Evolutionary conservation across 140 eudicot genomes (phyloP).

Genomic region (Artemisia princeps): DNA sequence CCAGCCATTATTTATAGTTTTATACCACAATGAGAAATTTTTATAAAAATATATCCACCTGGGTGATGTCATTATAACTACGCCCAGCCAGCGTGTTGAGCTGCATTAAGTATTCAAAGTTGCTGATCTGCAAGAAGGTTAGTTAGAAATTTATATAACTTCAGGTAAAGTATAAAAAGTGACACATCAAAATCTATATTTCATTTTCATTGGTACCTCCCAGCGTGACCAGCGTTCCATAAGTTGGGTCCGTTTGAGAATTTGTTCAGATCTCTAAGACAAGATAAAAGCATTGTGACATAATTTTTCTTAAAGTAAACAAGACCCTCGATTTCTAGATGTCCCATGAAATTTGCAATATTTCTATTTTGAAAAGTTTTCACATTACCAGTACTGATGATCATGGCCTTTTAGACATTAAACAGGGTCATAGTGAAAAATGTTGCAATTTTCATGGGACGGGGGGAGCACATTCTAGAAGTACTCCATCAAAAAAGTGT

Average conservation of each 20-base stretch:
- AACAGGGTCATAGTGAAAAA: background rate
- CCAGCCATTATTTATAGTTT: background rate
- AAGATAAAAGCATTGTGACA: slow-evolving; percentile 18
- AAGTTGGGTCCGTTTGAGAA: slow-evolving; percentile 79
- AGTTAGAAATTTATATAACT: slow-evolving; percentile 12
- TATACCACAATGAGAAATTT: background rate
- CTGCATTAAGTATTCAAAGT: slow-evolving; percentile 95
- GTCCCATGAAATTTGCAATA: background rate
- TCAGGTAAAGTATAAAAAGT: background rate
- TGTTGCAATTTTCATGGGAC: background rate
- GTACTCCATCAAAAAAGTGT: background rate
- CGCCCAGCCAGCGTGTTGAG: slow-evolving; percentile 98
- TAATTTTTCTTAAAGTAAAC: background rate
- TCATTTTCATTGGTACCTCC: slow-evolving; percentile 62
- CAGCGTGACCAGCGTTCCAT: slow-evolving; percentile 99
- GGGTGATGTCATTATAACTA: slow-evolving; percentile 91
- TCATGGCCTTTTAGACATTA: background rate
- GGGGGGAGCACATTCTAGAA: background rate
- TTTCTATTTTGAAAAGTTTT: background rate
- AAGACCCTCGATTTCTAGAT: slow-evolving; percentile 3
- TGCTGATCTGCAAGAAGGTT: slow-evolving; percentile 74
- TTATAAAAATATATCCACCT: slow-evolving; percentile 37
- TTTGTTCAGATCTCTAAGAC: slow-evolving; percentile 86
- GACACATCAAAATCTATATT: background rate
- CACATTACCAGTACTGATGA: slow-evolving; percentile 3